Evolutionary conservation across 176 grass and related monocot genomes (phyloP), one percentile per base, ranked within the genome.

Genomic region (Eleusine coracana): DNA sequence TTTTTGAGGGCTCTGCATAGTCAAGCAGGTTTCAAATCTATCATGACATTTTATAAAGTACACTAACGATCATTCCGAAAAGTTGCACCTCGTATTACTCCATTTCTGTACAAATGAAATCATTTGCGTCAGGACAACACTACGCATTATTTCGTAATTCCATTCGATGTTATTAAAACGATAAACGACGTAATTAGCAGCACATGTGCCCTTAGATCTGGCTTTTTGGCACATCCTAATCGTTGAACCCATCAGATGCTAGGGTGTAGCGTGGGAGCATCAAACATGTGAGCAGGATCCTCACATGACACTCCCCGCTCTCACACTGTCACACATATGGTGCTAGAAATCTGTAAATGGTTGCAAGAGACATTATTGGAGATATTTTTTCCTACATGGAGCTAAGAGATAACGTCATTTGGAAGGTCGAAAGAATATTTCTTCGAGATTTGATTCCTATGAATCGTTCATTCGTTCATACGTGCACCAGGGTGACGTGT

Each of bases 191-290:
- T 16, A 18, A 25, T 55, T 8, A n/a, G 21, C 31, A 79, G 16
- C 41, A 29, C 60, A 79, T 51, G 44, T 55, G 64, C 23, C 20
- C 77, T 68, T 40, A 40, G 63, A 80, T 80, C 46, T 49, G 34
- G 31, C 25, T 54, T 68, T 3, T 54, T 23, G 48, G 31, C 64
- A 18, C 20, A 69, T 18, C 46, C 20, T 27, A 48, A 54, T 80
- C 78, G 38, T 55, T 12, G 54, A 68, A 18, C 64, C 31, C 46
- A 1, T 52, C 45, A 39, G 29, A 20, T 65, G 59, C 40, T 64
- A 65, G 45, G 60, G 10, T 63, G 60, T 29, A 63, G 60, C 25
- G 60, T 29, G 60, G 60, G 60, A 63, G 60, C 25, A 63, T 63
- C 60, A 28, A 63, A 29, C 60, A 63, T 14, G 60, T 63, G 60